phyloP scores from a whole-genome alignment of 2,329 filamentous ascomycete genomes.

The Aspergillus piperis region DNA sequence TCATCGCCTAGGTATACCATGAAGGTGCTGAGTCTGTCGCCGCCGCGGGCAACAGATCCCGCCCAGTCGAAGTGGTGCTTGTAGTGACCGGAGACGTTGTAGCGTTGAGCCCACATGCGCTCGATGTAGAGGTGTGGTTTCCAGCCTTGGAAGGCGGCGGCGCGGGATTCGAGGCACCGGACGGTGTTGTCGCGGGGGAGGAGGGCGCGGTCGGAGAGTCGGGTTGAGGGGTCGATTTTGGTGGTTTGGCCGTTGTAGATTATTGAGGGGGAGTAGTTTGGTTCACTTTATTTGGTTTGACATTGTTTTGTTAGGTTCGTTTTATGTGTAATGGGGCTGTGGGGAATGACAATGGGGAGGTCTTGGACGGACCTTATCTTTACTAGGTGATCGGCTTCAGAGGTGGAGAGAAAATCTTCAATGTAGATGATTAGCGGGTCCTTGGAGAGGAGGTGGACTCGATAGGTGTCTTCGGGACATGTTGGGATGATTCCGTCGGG shows the following conservation, averaged over 20 bases:
- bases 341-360: not conserved
- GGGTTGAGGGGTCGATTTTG: slow-evolving; percentile 50
- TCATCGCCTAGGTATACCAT: slow-evolving; percentile 61
- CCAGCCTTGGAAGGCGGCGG: slow-evolving; percentile 63
- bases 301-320: not conserved
- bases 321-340: not conserved
- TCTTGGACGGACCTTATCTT: slow-evolving; percentile 50
- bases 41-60: slow-evolving; percentile 40
- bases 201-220: slow-evolving; percentile 55
- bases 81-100: slow-evolving; percentile 61
- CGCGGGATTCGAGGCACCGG: slow-evolving; percentile 61
- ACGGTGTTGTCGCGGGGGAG: slow-evolving; percentile 52
- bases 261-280: slow-evolving; percentile 54
- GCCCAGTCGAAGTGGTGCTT: slow-evolving; percentile 62
- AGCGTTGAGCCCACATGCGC: slow-evolving; percentile 62
- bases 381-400: slow-evolving; percentile 55
- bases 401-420: slow-evolving; percentile 53
- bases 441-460: slow-evolving; percentile 53
- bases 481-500: slow-evolving; percentile 32
- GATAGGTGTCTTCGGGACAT: slow-evolving; percentile 33
- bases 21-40: slow-evolving; percentile 57
- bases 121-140: slow-evolving; percentile 60
- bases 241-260: slow-evolving; percentile 54
- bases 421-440: slow-evolving; percentile 62
- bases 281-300: slow-evolving; percentile 33